Evolutionary conservation across 306 rosid species (phyloP).

Genomic region (Trifolium fragiferum): DNA sequence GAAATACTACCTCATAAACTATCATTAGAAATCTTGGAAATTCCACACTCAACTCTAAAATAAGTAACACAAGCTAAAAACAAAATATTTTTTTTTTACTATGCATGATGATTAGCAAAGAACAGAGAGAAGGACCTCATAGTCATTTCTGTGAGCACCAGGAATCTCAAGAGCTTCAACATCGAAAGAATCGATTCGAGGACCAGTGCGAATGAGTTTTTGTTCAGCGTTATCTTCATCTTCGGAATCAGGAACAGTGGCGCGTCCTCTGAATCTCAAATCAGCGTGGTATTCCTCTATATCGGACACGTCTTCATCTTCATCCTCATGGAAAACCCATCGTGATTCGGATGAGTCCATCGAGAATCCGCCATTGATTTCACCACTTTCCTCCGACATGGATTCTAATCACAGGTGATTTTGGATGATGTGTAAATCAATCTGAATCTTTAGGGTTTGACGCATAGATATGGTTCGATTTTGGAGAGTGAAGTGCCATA

Average conservation of each 20-base stretch:
- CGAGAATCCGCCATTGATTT: slow-evolving; percentile 49
- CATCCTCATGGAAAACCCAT: slow-evolving; percentile 58
- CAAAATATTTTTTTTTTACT: neutral
- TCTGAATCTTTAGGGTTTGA: too few species aligned
- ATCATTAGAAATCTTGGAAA: neutral
- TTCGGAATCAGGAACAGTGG: slow-evolving; percentile 62
- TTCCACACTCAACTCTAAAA: neutral
- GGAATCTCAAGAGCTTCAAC: slow-evolving; percentile 98
- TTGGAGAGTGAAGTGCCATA: too few species aligned
- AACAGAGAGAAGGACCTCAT: slow-evolving; percentile 53
- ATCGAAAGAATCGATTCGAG: slow-evolving; percentile 92
- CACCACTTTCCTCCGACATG: slow-evolving; percentile 50
- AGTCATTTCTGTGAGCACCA: slow-evolving; percentile 71
- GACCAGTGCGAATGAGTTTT: slow-evolving; percentile 90
- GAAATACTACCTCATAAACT: neutral
- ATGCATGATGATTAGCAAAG: neutral
- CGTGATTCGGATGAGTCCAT: slow-evolving; percentile 56
- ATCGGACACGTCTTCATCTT: slow-evolving; percentile 48
- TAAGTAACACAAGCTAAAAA: slow-evolving; percentile 15
- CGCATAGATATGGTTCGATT: too few species aligned
- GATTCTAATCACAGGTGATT: too few species aligned
- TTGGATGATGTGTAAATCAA: too few species aligned
- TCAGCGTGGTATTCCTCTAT: slow-evolving; percentile 46
- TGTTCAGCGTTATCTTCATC: slow-evolving; percentile 87
- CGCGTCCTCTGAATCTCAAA: slow-evolving; percentile 26